Evolutionary conservation across 352 stramenopile genomes (phyloP).

Genomic region (Globisporangium parvum): DNA sequence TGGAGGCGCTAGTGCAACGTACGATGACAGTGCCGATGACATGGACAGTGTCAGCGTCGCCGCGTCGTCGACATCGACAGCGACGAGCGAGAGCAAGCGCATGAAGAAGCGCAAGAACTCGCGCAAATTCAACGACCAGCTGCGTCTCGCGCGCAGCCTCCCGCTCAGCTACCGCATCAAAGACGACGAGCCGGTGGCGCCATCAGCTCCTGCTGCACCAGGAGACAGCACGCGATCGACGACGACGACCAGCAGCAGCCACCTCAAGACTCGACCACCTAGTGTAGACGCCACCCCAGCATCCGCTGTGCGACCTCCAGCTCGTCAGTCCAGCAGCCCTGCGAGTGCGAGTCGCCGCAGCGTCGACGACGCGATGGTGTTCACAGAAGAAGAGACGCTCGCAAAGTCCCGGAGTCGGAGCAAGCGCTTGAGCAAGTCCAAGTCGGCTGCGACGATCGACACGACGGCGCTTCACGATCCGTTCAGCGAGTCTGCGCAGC

Average conservation of each 20-base stretch:
- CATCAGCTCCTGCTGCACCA: not conserved
- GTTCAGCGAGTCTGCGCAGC: not conserved
- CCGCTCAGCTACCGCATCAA: slow-evolving; percentile 53
- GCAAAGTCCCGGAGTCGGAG: slow-evolving; percentile 17
- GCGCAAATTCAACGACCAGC: slow-evolving; percentile 64
- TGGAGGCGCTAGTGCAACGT: slow-evolving; percentile 15
- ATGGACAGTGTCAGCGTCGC: not conserved
- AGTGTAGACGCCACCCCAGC: not conserved
- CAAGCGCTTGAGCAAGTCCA: slow-evolving; percentile 39
- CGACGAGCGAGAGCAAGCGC: slow-evolving; percentile 18
- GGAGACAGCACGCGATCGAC: not conserved
- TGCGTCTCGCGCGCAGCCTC: slow-evolving; percentile 46
- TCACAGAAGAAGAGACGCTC: slow-evolving; percentile 4
- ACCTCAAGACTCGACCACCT: too few species aligned
- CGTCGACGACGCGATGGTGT: slow-evolving; percentile 6
- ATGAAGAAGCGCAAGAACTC: slow-evolving; percentile 60
- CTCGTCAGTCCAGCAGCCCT: not conserved
- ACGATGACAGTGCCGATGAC: slow-evolving; percentile 8
- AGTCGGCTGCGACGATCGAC: slow-evolving; percentile 58
- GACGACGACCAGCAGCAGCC: not conserved
- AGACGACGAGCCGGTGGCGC: slow-evolving; percentile 19
- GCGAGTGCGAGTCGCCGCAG: slow-evolving; percentile 2
- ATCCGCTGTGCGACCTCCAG: not conserved
- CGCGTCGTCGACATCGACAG: not conserved
- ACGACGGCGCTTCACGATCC: slow-evolving; percentile 24